These are phyloP conservation scores for Saccharum spontaneum DNA, from an alignment of 176 grass and related monocot species.

Conservation along the genomic window DNA sequence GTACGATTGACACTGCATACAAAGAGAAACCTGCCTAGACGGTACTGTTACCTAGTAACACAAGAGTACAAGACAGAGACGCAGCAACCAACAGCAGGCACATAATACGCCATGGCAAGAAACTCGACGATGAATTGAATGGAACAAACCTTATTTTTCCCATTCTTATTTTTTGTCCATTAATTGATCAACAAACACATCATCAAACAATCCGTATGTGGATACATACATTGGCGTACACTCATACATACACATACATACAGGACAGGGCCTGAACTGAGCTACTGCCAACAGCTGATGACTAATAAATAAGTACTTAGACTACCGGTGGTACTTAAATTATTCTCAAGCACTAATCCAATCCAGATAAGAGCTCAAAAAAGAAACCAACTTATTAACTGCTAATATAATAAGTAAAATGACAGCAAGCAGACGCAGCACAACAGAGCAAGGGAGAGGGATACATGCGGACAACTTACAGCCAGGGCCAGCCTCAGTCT, in stretches of 20 bases:
- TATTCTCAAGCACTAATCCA: slow-evolving; percentile 37
- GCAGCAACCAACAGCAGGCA: no score
- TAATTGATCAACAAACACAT: slow-evolving; percentile 20
- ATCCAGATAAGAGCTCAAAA: slow-evolving; percentile 22
- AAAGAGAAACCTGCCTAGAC: neutral
- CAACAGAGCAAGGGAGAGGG: neutral
- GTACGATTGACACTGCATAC: neutral
- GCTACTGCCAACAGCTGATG: slow-evolving; percentile 5
- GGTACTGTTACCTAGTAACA: no score
- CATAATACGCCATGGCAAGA: no score
- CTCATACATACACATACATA: slow-evolving; percentile 15
- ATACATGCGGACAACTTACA: slow-evolving; percentile 24
- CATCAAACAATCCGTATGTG: slow-evolving; percentile 24
- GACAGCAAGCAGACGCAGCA: slow-evolving; percentile 20
- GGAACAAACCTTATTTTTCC: neutral
- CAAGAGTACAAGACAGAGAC: slow-evolving; percentile 17
- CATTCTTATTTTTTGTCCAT: slow-evolving; percentile 34
- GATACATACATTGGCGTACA: neutral
- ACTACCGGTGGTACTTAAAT: neutral
- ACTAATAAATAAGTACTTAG: neutral
- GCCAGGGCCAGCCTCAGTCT: neutral
- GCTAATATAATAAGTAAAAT: slow-evolving; percentile 6
- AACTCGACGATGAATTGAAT: neutral
- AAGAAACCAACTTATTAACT: neutral
- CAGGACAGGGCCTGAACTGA: slow-evolving; percentile 17